These are phyloP conservation scores for Phytophthora tentaculata DNA, from an alignment of 352 stramenopile species.

Conservation along the genomic window DNA sequence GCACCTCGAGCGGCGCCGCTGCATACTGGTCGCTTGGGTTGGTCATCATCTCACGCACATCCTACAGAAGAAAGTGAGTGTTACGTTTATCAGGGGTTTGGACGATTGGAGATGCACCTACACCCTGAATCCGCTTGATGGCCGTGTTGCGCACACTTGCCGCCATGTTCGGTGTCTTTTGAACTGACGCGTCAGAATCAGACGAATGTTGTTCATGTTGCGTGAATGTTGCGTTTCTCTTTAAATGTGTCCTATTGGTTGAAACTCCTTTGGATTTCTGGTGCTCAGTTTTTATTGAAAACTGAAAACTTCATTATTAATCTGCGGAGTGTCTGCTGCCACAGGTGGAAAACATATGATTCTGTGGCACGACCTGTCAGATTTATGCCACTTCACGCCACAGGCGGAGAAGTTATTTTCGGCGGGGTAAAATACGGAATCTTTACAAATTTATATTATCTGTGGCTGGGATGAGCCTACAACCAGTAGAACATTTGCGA, in stretches of 20 bases:
- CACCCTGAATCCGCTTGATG: slow-evolving; percentile 87
- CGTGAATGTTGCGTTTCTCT: background rate
- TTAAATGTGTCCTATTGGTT: background rate
- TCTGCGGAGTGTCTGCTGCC: no score
- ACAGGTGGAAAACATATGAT: no score
- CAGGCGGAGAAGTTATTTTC: no score
- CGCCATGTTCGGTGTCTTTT: slow-evolving; percentile 41
- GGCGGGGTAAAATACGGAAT: no score
- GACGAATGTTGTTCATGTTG: background rate
- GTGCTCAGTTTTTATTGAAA: no score
- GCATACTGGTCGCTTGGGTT: slow-evolving; percentile 86
- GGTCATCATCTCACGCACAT: slow-evolving; percentile 90
- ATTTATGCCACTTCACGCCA: no score
- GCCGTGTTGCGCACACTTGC: slow-evolving; percentile 77
- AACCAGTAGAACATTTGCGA: no score
- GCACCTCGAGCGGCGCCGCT: slow-evolving; percentile 76
- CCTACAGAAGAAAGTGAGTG: slow-evolving; percentile 39
- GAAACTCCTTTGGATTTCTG: background rate
- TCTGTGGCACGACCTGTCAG: no score
- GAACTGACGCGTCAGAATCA: slow-evolving; percentile 10
- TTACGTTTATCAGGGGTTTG: background rate
- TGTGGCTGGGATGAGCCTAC: no score
- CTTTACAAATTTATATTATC: no score
- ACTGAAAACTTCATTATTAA: no score
- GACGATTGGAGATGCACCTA: slow-evolving; percentile 29